A percentile compares a stretch with the other conserved stretches of the same genome.
Evolutionary conservation across 257 asterid species (phyloP).

Genomic region (Solanum sparsipilum): DNA sequence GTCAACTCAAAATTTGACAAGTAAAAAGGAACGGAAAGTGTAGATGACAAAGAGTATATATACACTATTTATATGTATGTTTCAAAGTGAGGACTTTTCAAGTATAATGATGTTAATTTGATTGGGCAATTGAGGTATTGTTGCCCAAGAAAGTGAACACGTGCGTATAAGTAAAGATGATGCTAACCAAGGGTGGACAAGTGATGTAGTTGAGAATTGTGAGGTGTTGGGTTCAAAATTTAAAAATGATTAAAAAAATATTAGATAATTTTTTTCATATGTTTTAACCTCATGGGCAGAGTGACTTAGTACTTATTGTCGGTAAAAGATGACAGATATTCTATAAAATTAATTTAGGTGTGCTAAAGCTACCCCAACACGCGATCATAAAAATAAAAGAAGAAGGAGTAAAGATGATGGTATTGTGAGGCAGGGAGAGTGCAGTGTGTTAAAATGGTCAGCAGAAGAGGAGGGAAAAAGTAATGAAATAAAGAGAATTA

Average conservation of each 20-base stretch:
- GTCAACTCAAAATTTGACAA: too few species aligned
- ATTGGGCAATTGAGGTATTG: neutral
- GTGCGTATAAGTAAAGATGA: neutral
- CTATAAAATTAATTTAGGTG: too few species aligned
- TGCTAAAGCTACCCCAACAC: fast-evolving
- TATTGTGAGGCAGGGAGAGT: constrained; percentile 11
- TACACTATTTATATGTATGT: neutral
- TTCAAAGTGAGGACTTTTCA: neutral
- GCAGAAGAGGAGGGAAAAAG: constrained; percentile 13
- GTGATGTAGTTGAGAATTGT: too few species aligned
- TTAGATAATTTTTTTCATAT: too few species aligned
- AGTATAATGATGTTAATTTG: neutral
- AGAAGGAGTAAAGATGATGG: neutral
- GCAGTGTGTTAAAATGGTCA: constrained; percentile 30
- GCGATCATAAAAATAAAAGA: too few species aligned
- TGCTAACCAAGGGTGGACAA: neutral
- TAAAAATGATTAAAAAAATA: too few species aligned
- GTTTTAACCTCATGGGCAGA: too few species aligned
- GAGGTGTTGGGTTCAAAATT: too few species aligned
- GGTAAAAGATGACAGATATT: fast-evolving
- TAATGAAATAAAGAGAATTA: neutral
- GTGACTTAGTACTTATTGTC: too few species aligned
- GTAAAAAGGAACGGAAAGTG: too few species aligned
- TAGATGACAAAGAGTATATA: neutral
- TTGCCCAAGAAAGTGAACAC: neutral